Evolutionary conservation across 768 basidiomycete genomes (phyloP).

Genomic region (Serendipita sp.): DNA sequence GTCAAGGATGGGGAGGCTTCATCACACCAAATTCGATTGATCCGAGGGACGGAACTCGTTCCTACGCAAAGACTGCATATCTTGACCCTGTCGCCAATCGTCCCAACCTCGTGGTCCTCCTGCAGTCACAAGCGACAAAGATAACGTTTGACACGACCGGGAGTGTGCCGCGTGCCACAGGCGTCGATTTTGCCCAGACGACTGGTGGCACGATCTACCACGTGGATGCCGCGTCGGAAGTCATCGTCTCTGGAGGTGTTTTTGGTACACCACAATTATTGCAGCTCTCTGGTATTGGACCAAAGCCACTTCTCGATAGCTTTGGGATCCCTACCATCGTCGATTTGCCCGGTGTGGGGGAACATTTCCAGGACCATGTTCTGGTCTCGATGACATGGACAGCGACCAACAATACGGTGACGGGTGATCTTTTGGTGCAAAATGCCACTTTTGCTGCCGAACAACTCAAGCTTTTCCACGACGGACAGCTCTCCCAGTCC

Average conservation of each 20-base stretch:
- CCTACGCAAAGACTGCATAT: constrained; percentile 7
- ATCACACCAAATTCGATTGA: neutral
- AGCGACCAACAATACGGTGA: neutral
- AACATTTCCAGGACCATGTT: constrained; percentile 24
- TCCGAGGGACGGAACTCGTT: neutral
- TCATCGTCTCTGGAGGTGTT: constrained; percentile 17
- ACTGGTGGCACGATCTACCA: neutral
- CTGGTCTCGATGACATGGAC: neutral
- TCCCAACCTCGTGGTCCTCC: constrained; percentile 6
- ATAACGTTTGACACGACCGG: neutral
- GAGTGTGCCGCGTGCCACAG: neutral
- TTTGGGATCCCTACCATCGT: constrained; percentile 20
- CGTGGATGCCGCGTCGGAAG: constrained; percentile 11
- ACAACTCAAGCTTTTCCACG: constrained; percentile 1
- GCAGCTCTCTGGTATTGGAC: constrained; percentile 29
- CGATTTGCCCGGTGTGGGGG: constrained; percentile 29
- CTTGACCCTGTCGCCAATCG: neutral
- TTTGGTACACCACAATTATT: constrained; percentile 25
- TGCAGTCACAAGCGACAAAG: neutral
- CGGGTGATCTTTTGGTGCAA: neutral
- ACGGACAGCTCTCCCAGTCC: neutral
- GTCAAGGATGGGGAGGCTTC: constrained; percentile 6
- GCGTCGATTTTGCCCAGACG: neutral
- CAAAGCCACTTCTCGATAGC: constrained; percentile 19
- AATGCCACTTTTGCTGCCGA: constrained; percentile 6